Evolutionary conservation across 2,329 filamentous ascomycete genomes (phyloP), one percentile per base, ranked within the genome.

Genomic region (Coniochaeta sp.): DNA sequence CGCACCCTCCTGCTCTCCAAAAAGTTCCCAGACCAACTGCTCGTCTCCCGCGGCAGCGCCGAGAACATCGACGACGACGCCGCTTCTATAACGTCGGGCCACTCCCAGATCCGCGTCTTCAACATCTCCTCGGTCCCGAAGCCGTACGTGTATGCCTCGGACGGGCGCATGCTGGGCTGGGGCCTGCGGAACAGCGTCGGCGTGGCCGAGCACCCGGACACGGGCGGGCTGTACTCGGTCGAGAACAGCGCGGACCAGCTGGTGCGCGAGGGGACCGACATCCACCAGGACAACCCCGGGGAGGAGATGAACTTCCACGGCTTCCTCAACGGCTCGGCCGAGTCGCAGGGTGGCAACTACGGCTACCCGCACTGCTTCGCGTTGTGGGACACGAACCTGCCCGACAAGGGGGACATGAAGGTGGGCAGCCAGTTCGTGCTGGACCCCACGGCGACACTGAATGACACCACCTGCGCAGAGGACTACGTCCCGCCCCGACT

Each of bases 261-360:
- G 50, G 68, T 73, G 32, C 79, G 87, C 28, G 66, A 75, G 26
- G 81, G 79, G 8, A 65, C 73, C 12, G 84, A 88, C 65, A 80
- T 89, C 54, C 85, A 89, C 66, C 73, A 83, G 64, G 76, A 87
- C 63, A 90, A 90, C 67, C 88, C 88, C 0, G 88, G 83, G 22
- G 88, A 91, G 68, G 86, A 90, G 70, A 72, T 91, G 70, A 90
- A 91, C 70, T 89, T 81, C 69, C 84, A 88, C 64, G 87, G 88
- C 2, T 79, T 78, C 57, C 75, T 89, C 38, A 66, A 72, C 62
- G 67, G 71, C 16, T 65, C 71, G 22, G 22, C 54, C 9, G 17
- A 24, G n/a, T 64, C 64, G 0, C 68, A 66, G 12, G 77, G 75
- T 17, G 72, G 71, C 3, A 90, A 90, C 71, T 88, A 87, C 67